These are phyloP conservation scores for Ceratocystis alfenasii DNA, from an alignment of 2,329 filamentous ascomycete species.

Conservation along the genomic window DNA sequence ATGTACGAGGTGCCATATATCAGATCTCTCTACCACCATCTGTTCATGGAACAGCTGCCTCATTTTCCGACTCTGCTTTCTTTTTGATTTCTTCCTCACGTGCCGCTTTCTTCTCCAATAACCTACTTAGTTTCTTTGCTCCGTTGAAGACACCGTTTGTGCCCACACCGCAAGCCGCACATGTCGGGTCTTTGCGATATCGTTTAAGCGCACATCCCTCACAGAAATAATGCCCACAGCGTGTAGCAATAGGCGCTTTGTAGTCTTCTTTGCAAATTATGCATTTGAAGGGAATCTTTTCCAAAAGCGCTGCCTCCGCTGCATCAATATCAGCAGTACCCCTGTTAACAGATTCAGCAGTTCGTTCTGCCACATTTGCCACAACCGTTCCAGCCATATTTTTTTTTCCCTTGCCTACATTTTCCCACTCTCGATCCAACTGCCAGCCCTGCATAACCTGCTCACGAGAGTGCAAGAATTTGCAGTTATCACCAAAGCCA, in stretches of 20 bases:
- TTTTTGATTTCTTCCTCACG: slow-evolving; percentile 44
- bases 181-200: slow-evolving; percentile 76
- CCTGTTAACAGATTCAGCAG: slow-evolving; percentile 24
- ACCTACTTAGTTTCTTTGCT: slow-evolving; percentile 68
- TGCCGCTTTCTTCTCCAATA: slow-evolving; percentile 62
- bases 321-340: slow-evolving; percentile 36
- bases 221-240: slow-evolving; percentile 94
- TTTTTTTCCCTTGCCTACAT: slow-evolving; percentile 59
- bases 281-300: slow-evolving; percentile 81
- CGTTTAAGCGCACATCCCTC: slow-evolving; percentile 75
- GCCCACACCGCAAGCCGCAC: slow-evolving; percentile 71
- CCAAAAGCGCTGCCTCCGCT: slow-evolving; percentile 55
- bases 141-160: slow-evolving; percentile 85
- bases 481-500: slow-evolving; percentile 59
- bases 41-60: not conserved
- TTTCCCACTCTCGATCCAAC: slow-evolving; percentile 88
- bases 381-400: slow-evolving; percentile 49
- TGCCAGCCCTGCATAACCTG: slow-evolving; percentile 91
- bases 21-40: too few relatives aligned
- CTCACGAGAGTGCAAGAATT: slow-evolving; percentile 63
- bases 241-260: slow-evolving; percentile 68
- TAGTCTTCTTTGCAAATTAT: slow-evolving; percentile 74
- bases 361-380: slow-evolving; percentile 43
- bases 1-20: too few relatives aligned
- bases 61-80: slow-evolving; percentile 34